phyloP scores from a whole-genome alignment of 805 yeast genomes.

The Alloascoidea africana region DNA sequence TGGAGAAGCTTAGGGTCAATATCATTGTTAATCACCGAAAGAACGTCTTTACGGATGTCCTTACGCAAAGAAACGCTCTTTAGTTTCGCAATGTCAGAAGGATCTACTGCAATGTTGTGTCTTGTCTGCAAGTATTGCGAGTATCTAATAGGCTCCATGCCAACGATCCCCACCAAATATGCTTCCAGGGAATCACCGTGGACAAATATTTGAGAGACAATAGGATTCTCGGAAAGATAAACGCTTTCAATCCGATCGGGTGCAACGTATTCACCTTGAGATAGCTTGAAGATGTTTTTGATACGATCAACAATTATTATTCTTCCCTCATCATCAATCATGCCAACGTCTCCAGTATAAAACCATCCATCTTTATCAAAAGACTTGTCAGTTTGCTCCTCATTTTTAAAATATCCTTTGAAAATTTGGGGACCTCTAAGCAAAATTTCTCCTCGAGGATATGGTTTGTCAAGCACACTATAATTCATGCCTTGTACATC shows the following conservation, averaged over 20 bases:
- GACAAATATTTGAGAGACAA: conserved; percentile 36
- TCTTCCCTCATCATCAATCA: conserved; percentile 34
- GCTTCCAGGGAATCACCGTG: conserved; percentile 50
- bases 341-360: conserved; percentile 52
- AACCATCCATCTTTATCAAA: conserved; percentile 50
- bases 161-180: conserved; percentile 44
- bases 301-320: conserved; percentile 56
- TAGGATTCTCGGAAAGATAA: conserved; percentile 37
- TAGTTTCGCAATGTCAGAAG: conserved; percentile 15
- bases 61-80: conserved; percentile 16
- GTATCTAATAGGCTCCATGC: conserved; percentile 37
- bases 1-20: conserved; percentile 24
- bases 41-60: conserved; percentile 22
- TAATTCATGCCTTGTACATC: conserved; percentile 54
- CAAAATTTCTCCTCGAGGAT: conserved; percentile 43
- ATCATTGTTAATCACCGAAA: conserved; percentile 22
- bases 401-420: conserved; percentile 36
- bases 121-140: conserved; percentile 16
- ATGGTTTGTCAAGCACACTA: conserved; percentile 23
- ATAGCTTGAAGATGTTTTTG: conserved; percentile 59
- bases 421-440: conserved; percentile 54
- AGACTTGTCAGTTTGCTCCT: conserved; percentile 35
- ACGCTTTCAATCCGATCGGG: conserved; percentile 62
- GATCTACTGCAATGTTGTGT: conserved; percentile 15
- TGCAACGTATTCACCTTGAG: conserved; percentile 57